Base-by-base conservation (phyloP, 2,329 filamentous ascomycete genomes). In the Ophiobolus disseminans region DNA sequence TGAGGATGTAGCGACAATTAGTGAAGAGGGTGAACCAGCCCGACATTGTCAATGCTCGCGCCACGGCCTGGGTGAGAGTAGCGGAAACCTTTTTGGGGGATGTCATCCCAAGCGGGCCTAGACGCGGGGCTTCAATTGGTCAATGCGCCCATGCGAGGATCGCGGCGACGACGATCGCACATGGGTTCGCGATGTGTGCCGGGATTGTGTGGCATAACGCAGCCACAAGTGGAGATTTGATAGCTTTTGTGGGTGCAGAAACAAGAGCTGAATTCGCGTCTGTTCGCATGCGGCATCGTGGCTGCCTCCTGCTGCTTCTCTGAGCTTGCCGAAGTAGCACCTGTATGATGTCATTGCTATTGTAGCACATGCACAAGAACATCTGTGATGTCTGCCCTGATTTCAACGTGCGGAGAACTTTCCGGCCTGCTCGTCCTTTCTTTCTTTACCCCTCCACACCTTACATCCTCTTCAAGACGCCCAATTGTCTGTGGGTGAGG, bases 11-110 rank as follows among this genome's bases (percentile, higher is more conserved):
- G 42, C 75, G 73, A 56, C 72, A 75, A 53, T 80, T 80, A 17
- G 72, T 74, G 59, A 79, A 78, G 41, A 73, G 69, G 13, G 75
- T 79, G 57, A 76, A 76, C 64, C 71, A 76, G 62, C 73, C 72
- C 19, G 71, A 69, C 73, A 75, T 75, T 44, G 40, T 48, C 35
- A 48, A 28, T 51, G 37, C 40, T 34, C 23, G 19, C 9, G 30
- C 40, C 42, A 45, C 32, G 13, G 26, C 36, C 36, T 34, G 36
- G 36, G 45, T 22, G 32, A 36, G 32, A 37, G 38, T 47, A 48
- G 46, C 44, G 45, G 26, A 42, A 41, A 22, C 23, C 34, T 19
- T 38, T 26, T 39, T n/a, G 28, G 47, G 35, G 28, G 41, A 42
- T 21, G 45, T 48, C 42, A 45, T 50, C 34, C 40, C 35, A 48